Conservation (phyloP, 2,329 filamentous ascomycete species). For the Ophiostoma pallidulum region DNA sequence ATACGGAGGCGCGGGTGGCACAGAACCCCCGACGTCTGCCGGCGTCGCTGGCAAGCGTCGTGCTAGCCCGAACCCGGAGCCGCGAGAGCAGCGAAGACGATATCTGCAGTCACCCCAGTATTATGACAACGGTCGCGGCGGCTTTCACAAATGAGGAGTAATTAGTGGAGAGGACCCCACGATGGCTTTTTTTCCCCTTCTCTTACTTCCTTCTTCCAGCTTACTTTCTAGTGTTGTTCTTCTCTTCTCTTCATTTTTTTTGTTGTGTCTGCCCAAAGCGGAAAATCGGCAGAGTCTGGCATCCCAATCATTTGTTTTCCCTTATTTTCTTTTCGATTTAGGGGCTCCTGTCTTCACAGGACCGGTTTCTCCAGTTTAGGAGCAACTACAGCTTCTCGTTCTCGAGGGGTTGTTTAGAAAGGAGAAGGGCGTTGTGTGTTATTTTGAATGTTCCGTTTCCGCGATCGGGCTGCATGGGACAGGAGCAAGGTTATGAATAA, state of each 20-base stretch:
- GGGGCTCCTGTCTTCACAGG: too few relatives aligned
- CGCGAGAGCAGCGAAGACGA: constrained; percentile 37
- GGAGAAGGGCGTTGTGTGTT: background rate
- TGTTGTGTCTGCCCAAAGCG: too few relatives aligned
- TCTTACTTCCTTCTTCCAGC: background rate
- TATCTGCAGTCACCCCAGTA: constrained; percentile 25
- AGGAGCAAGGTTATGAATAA: background rate
- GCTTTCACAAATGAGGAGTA: background rate
- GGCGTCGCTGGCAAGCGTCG: constrained; percentile 38
- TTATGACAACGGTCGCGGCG: constrained; percentile 16
- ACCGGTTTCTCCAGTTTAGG: too few relatives aligned
- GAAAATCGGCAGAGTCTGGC: too few relatives aligned
- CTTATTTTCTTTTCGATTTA: too few relatives aligned
- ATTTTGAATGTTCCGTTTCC: background rate
- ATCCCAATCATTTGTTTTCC: too few relatives aligned
- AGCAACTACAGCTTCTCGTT: too few relatives aligned
- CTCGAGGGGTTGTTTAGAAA: too few relatives aligned
- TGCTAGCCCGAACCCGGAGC: constrained; percentile 39
- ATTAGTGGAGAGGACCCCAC: background rate
- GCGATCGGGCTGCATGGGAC: background rate
- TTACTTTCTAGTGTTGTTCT: too few relatives aligned
- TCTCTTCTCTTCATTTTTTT: too few relatives aligned
- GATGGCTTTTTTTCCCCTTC: constrained; percentile 1
- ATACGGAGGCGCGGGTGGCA: background rate
- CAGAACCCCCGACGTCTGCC: constrained; percentile 6